phyloP scores from a whole-genome alignment of 495 filamentous ascomycete genomes.

The Halenospora varia region DNA sequence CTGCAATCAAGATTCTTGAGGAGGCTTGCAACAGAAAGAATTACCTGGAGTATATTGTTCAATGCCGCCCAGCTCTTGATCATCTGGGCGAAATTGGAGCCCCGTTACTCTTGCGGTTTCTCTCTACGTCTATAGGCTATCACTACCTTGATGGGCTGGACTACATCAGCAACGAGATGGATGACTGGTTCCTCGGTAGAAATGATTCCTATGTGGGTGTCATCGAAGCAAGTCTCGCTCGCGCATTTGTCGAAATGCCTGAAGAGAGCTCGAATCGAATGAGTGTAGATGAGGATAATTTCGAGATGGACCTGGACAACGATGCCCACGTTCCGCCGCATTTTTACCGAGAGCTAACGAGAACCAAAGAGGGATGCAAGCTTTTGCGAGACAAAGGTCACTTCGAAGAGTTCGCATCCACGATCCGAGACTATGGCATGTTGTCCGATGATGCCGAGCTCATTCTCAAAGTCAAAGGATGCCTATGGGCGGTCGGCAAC shows the following conservation, averaged over 20 bases:
- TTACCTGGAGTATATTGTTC: slow-evolving; percentile 90
- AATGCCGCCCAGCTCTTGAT: slow-evolving; percentile 92
- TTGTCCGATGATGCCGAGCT: slow-evolving; percentile 82
- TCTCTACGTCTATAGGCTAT: slow-evolving; percentile 94
- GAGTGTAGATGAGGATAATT: slow-evolving; percentile 49
- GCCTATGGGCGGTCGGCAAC: slow-evolving; percentile 96
- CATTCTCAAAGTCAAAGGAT: slow-evolving; percentile 92
- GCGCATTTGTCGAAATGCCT: slow-evolving; percentile 65
- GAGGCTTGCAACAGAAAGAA: slow-evolving; percentile 91
- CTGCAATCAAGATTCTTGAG: slow-evolving; percentile 93
- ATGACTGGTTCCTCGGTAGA: slow-evolving; percentile 95
- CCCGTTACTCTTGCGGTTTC: slow-evolving; percentile 84
- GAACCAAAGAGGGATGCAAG: slow-evolving; percentile 87
- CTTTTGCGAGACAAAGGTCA: slow-evolving; percentile 89
- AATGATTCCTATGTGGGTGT: slow-evolving; percentile 92
- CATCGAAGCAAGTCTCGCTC: slow-evolving; percentile 93
- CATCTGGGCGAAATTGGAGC: slow-evolving; percentile 97
- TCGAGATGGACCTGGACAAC: slow-evolving; percentile 44
- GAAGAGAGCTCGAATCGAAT: slow-evolving; percentile 43
- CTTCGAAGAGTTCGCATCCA: slow-evolving; percentile 86
- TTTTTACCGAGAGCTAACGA: slow-evolving; percentile 92
- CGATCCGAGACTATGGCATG: slow-evolving; percentile 78
- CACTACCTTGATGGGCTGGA: slow-evolving; percentile 96
- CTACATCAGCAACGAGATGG: slow-evolving; percentile 99
- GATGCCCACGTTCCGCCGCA: slow-evolving; percentile 77